Base-by-base conservation (phyloP, 2,329 filamentous ascomycete species). In the Venturia aucupariae region DNA sequence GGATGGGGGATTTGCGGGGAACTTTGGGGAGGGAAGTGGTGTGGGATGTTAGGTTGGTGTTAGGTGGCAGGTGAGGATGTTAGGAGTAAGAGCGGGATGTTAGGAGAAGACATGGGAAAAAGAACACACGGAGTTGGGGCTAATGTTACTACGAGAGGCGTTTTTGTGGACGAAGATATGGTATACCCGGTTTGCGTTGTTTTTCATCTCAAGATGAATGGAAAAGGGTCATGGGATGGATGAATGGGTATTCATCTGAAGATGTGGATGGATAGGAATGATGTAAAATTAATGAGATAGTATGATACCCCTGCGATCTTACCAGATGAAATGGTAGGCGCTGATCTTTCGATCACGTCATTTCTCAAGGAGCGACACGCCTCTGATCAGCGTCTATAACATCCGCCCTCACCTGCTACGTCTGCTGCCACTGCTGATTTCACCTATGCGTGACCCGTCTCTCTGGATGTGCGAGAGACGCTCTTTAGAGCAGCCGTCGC, bases 401-500 rank as follows among this genome's bases (percentile, higher is more conserved):
- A 10, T 8, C 30, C 30, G 15, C 15, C 51, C 17, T 35, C 30
- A 10, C 15, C 51, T 11, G 15, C 30, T 35, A n/a, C 30, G 4
- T 24, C 44, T 48, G 19, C 15, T 35, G 10, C 27, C 51, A n/a
- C 15, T 35, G 10, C 27, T 30, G 10, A 22, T 11, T 10, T 7
- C 27, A 35, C 51, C 2, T 30, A 57, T 17, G 51, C 19, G 13
- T 57, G 19, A 10, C 27, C 30, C 13, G 41, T 64, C 27, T 64
- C 63, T 2, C 6, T n/a, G 17, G 64, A 65, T 2, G 39, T 65
- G 4, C 24, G 35, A 32, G 30, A 39, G 7, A 62, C 60, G 6
- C 48, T 65, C 35, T 10, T 13, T 7, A 61, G 60, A 39, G 64
- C 64, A 27, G 64, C 64, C 17, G 19, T 3, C n/a, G 38, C 41